Percentiles rank a stretch among this genome's conserved stretches.
Evolutionary conservation across 2,329 filamentous ascomycete species (phyloP).

Genomic region (Phyllosticta citriasiana): DNA sequence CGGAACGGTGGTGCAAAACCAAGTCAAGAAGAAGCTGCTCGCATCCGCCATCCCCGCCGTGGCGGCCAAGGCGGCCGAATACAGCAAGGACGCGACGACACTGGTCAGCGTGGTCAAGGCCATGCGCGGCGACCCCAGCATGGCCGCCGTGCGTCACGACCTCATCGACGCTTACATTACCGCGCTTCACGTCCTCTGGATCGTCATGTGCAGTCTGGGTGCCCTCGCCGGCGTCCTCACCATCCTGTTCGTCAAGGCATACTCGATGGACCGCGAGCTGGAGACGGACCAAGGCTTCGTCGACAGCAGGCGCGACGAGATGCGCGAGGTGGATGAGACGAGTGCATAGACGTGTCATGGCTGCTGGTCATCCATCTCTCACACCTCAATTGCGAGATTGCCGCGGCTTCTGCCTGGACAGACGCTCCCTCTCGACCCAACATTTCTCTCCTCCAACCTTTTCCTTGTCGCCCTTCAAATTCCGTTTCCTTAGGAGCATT

Average conservation of each 20-base stretch:
- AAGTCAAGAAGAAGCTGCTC: conserved; percentile 15
- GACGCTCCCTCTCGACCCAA: no score
- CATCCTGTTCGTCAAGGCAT: not conserved
- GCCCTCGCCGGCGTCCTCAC: conserved; percentile 18
- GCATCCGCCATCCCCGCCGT: conserved; percentile 9
- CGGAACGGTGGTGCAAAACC: conserved; percentile 32
- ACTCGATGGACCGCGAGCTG: conserved; percentile 4
- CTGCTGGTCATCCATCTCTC: no score
- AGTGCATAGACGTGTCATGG: no score
- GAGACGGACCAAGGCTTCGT: conserved; percentile 11
- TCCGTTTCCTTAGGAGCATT: no score
- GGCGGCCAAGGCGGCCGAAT: conserved; percentile 14
- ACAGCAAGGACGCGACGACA: conserved; percentile 18
- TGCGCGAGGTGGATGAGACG: not conserved
- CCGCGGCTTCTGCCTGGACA: no score
- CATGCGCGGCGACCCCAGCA: conserved; percentile 13
- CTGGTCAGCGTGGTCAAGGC: conserved; percentile 18
- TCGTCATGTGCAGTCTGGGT: conserved; percentile 20
- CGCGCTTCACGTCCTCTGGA: conserved; percentile 21
- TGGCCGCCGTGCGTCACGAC: conserved; percentile 13
- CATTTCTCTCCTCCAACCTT: no score
- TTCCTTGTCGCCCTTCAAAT: no score
- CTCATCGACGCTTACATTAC: conserved; percentile 19
- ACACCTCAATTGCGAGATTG: no score
- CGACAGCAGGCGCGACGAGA: not conserved